phyloP scores from a whole-genome alignment of 140 eudicot genomes.

The Cichorium intybus region DNA sequence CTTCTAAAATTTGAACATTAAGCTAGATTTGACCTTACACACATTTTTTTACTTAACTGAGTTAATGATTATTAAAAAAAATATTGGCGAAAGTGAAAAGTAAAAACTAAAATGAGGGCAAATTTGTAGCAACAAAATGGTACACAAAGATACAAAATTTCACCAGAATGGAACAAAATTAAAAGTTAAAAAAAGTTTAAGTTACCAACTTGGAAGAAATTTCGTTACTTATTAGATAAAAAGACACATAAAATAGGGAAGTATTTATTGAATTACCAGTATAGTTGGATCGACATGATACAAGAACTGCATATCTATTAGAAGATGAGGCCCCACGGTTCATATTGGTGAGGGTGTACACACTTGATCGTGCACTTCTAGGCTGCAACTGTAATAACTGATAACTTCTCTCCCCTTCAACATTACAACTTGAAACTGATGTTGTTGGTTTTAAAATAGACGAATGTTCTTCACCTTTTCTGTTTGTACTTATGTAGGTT shows the following conservation, averaged over 20 bases:
- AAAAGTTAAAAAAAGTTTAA: no score
- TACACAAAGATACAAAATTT: no score
- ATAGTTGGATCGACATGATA: slow-evolving; percentile 91
- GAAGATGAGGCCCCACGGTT: slow-evolving; percentile 41
- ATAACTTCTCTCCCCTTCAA: slow-evolving; percentile 32
- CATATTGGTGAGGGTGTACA: slow-evolving; percentile 32
- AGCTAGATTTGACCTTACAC: no score
- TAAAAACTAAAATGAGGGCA: no score
- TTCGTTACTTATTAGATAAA: neutral
- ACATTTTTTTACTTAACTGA: no score
- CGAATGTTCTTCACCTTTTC: slow-evolving; percentile 98
- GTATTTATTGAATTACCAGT: slow-evolving; percentile 47
- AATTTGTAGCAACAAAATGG: no score
- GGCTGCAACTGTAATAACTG: slow-evolving; percentile 25
- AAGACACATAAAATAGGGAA: neutral
- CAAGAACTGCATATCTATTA: slow-evolving; percentile 72
- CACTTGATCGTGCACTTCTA: slow-evolving; percentile 48
- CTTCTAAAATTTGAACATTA: no score
- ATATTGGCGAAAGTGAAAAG: no score
- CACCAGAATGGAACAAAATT: no score
- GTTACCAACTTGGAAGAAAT: neutral
- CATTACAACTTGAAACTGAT: slow-evolving; percentile 50
- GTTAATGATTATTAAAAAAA: no score
- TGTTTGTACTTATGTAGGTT: no score
- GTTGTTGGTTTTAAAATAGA: slow-evolving; percentile 82